phyloP scores from a whole-genome alignment of 1,284 basidiomycete species.

The Microbotryum violaceum region DNA sequence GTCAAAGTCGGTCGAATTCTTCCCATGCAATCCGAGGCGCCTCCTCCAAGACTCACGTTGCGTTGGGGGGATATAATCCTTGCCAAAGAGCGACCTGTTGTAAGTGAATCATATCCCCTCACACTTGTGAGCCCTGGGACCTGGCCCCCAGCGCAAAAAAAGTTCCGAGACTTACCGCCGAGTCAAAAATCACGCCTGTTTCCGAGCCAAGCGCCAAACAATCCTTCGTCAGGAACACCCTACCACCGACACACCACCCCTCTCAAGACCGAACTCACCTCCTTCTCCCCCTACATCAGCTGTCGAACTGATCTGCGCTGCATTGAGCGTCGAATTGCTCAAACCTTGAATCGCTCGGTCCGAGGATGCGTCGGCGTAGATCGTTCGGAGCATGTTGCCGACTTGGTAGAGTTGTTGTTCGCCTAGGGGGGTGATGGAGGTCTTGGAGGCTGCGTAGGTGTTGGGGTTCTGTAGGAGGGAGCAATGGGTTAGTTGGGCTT shows the following conservation, averaged over 20 bases:
- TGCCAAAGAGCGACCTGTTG: slow-evolving; percentile 39
- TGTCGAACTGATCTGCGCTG: slow-evolving; percentile 53
- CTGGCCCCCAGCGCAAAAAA: not conserved
- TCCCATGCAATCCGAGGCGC: too few species aligned
- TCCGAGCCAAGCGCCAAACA: too few species aligned
- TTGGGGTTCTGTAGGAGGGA: slow-evolving; percentile 6
- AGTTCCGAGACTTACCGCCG: slow-evolving; percentile 9
- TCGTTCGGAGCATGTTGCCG: slow-evolving; percentile 57
- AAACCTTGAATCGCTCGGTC: slow-evolving; percentile 61
- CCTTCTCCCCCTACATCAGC: slow-evolving; percentile 79
- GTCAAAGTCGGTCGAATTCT: not conserved
- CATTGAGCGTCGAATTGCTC: slow-evolving; percentile 58
- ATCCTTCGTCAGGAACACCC: slow-evolving; percentile 19
- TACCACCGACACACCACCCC: too few species aligned
- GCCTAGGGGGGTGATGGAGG: slow-evolving; percentile 73
- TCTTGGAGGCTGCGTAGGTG: slow-evolving; percentile 57
- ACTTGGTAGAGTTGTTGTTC: slow-evolving; percentile 68
- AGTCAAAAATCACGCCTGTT: slow-evolving; percentile 19
- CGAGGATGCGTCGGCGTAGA: slow-evolving; percentile 60
- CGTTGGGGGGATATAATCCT: slow-evolving; percentile 24
- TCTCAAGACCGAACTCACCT: slow-evolving; percentile 62
- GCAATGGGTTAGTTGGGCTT: too few species aligned
- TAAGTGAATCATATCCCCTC: too few species aligned
- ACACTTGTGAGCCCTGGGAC: not conserved
- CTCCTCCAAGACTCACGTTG: slow-evolving; percentile 42